Evolutionary conservation across 352 stramenopile genomes (phyloP), one percentile per base, ranked within the genome.

Genomic region (Globisporangium radiosum): DNA sequence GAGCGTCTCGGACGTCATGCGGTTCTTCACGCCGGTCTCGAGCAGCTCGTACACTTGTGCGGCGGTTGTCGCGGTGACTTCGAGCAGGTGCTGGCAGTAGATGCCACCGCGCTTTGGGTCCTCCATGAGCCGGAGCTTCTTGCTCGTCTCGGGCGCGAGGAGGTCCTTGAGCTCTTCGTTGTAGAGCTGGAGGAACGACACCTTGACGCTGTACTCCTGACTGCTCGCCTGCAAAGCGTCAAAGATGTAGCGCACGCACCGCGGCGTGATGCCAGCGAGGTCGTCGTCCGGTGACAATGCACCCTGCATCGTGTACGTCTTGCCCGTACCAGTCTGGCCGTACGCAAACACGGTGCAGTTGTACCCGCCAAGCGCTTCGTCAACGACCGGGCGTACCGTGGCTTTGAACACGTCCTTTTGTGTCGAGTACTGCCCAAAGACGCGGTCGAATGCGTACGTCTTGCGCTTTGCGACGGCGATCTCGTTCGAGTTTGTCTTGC

Each of bases 231-330:
- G 85, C 43, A 99, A 71, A 33, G 87, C 72, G 47, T 98, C 83
- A 56, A 99, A 99, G 57, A 99, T 99, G 50, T 88, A 90, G 54
- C 81, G 71, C 15, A 98, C 90, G 38, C 86, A 88, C 37, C 96
- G 85, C 15, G 96, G 97, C 64, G 99, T 98, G 44, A 99, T 97
- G 13, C 96, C 97, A 11, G 89, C 90, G 8, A 76, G 73, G 54
- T 98, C 92, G 42, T 90, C 70, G 60, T 87, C 82, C 0, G 88
- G 78, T 45, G 75, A 71, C n/a, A 99, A 61, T 9, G 89, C 79
- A 42, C 96, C 96, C 72, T 99, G 95, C 94, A 99, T 99, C 3
- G 97, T 99, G 76, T 98, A 92, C 45, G 97, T 99, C 77, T 99
- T 99, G 44, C 97, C 96, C 15, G 96, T 98, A 45, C 95, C 95